Conservation (phyloP, 2,329 filamentous ascomycete genomes). For the Paraphoma chrysanthemicola region DNA sequence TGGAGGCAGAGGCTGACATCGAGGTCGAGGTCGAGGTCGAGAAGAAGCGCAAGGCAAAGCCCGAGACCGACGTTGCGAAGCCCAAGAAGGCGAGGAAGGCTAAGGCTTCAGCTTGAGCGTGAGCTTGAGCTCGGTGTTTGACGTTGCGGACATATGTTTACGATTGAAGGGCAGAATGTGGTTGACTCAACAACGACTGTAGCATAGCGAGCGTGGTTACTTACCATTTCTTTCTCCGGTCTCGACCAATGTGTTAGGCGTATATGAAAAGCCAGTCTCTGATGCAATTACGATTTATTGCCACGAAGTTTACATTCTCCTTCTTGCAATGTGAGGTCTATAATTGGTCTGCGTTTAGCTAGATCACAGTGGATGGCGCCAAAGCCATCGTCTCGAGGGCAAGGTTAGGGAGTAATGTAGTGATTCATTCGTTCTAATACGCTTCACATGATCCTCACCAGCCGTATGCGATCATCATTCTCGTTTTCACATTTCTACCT, state of each 20-base stretch:
- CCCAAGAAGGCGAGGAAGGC: slow-evolving; percentile 38
- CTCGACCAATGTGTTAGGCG: neutral
- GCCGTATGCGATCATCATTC: neutral
- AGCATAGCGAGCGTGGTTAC: neutral
- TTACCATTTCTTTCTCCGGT: neutral
- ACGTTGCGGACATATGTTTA: no score
- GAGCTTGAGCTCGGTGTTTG: no score
- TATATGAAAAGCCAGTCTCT: neutral
- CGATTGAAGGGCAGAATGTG: no score
- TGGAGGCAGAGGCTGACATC: slow-evolving; percentile 11
- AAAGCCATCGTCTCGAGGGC: no score
- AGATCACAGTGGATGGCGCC: no score
- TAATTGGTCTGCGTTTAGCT: no score
- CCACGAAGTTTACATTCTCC: no score
- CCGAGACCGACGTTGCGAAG: slow-evolving; percentile 17
- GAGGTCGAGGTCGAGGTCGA: slow-evolving; percentile 8
- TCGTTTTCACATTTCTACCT: neutral
- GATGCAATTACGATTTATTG: neutral
- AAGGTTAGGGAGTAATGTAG: neutral
- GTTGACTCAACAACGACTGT: neutral
- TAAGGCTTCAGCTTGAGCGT: slow-evolving; percentile 20
- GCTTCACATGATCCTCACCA: neutral
- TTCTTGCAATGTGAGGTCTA: no score
- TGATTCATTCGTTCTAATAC: neutral
- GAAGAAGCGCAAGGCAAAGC: slow-evolving; percentile 28